These are phyloP conservation scores for Pyricularia grisea DNA, from an alignment of 2,329 filamentous ascomycete species.

Conservation along the genomic window DNA sequence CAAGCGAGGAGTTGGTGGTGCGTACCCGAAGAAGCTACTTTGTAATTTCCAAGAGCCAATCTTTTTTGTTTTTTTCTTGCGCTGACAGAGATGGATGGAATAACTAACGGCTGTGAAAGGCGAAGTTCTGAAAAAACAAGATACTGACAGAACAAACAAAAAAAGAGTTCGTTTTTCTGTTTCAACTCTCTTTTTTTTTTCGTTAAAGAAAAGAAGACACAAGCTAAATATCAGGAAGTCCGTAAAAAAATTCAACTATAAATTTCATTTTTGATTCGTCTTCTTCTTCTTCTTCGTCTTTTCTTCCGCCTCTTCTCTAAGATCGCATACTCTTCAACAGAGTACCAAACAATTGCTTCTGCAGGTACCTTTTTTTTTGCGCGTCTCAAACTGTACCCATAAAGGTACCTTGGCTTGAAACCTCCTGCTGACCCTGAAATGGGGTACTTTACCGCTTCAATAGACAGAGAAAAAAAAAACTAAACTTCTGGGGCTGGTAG, in stretches of 20 bases:
- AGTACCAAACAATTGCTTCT: background rate
- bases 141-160: background rate
- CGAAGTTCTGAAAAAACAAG: background rate
- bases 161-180: background rate
- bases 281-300: background rate
- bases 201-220: background rate
- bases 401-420: background rate
- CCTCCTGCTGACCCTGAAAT: background rate
- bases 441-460: background rate
- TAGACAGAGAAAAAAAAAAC: background rate
- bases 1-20: background rate
- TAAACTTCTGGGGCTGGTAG: background rate
- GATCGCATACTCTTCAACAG: background rate
- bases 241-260: background rate
- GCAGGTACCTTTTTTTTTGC: background rate
- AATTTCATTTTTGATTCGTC: background rate
- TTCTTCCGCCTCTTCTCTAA: background rate
- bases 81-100: background rate
- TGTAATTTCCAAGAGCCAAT: background rate
- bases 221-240: background rate
- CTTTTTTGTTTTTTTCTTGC: background rate
- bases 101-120: background rate
- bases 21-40: background rate
- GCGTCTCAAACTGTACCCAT: background rate
- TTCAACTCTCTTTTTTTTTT: background rate